phyloP scores from a whole-genome alignment of 2,329 filamentous ascomycete species.

The Fusarium goolgardi region DNA sequence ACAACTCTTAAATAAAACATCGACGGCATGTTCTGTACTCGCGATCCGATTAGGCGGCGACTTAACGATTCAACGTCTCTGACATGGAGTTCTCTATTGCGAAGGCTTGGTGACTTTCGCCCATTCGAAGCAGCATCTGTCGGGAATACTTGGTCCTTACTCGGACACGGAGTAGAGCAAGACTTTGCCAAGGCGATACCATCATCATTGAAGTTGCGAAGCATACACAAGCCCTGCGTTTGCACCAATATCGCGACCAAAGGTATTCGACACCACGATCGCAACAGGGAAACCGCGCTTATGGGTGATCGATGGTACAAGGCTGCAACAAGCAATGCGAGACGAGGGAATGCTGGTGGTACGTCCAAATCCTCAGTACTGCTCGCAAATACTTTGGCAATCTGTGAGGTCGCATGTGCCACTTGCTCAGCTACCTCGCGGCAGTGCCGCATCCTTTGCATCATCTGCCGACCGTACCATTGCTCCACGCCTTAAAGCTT shows the following conservation, averaged over 20 bases:
- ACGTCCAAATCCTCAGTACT: neutral
- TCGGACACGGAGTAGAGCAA: neutral
- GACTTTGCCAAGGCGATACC: accelerated
- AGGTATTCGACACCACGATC: neutral
- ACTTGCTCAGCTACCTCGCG: neutral
- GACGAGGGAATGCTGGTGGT: neutral
- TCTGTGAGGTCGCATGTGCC: neutral
- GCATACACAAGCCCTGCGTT: neutral
- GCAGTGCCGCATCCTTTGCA: neutral
- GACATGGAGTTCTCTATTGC: neutral
- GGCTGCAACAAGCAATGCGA: neutral
- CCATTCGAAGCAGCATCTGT: too few species aligned
- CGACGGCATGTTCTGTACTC: neutral
- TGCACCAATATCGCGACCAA: neutral
- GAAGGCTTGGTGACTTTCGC: neutral
- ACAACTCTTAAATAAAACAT: neutral
- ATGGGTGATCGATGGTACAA: accelerated
- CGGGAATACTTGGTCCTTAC: too few species aligned
- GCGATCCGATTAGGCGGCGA: neutral
- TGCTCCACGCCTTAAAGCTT: neutral
- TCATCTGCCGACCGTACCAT: neutral
- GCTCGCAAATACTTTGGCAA: neutral
- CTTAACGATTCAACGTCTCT: neutral
- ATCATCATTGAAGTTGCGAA: neutral
- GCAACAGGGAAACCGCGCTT: neutral